A percentile compares a stretch with the other conserved stretches of the same genome.
phyloP scores from a whole-genome alignment of 345 rosid genomes.

The Microthlaspi erraticum region DNA sequence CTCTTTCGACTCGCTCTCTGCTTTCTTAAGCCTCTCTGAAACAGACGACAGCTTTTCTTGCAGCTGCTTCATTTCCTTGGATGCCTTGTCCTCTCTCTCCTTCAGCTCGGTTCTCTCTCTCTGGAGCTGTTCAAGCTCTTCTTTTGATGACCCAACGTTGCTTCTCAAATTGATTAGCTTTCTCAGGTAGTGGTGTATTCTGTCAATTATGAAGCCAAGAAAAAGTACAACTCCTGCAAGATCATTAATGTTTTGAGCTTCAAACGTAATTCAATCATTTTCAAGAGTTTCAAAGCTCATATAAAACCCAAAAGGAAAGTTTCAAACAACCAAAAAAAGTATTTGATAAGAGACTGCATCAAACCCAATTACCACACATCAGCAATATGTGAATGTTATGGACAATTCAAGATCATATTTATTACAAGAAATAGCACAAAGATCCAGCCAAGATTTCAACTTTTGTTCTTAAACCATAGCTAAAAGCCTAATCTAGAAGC shows the following conservation, averaged over 20 bases:
- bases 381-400: background rate
- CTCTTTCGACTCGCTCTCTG: constrained; percentile 67
- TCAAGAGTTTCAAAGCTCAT: background rate
- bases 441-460: constrained; percentile 19
- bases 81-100: constrained; percentile 71
- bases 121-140: constrained; percentile 67
- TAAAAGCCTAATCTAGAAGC: constrained; percentile 12
- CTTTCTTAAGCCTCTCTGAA: constrained; percentile 64
- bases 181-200: constrained; percentile 81
- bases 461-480: constrained; percentile 20
- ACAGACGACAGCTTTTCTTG: constrained; percentile 56
- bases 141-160: constrained; percentile 67
- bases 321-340: background rate
- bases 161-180: constrained; percentile 70
- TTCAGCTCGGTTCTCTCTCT: constrained; percentile 65
- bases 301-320: background rate
- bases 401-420: constrained; percentile 18
- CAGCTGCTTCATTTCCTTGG: constrained; percentile 62
- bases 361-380: background rate
- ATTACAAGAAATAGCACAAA: no score
- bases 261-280: background rate
- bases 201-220: constrained; percentile 86
- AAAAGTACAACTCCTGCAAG: constrained; percentile 83
- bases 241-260: constrained; percentile 30
- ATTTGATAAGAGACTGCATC: constrained; percentile 1